These are phyloP conservation scores for Lotus japonicus DNA, from an alignment of 306 rosid species.

Conservation along the genomic window DNA sequence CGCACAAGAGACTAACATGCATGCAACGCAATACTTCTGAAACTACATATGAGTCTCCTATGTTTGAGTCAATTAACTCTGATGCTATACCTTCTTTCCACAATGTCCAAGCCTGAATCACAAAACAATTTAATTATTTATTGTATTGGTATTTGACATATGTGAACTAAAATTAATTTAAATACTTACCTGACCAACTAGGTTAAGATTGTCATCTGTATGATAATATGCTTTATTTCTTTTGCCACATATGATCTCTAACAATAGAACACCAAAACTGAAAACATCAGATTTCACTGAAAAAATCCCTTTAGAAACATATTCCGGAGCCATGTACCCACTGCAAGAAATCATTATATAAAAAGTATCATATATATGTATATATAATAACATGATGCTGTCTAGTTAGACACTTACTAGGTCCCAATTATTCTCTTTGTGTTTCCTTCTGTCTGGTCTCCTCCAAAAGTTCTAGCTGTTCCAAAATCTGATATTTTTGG, in stretches of 20 bases:
- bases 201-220: constrained; percentile 19
- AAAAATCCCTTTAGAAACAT: constrained; percentile 35
- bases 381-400: neutral
- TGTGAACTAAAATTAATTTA: neutral
- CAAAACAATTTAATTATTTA: neutral
- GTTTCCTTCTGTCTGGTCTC: constrained; percentile 9
- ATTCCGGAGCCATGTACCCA: constrained; percentile 63
- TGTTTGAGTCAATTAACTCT: constrained; percentile 33
- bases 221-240: constrained; percentile 35
- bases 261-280: constrained; percentile 36
- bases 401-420: constrained; percentile 23
- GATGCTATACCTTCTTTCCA: constrained; percentile 37
- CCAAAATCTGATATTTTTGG: constrained; percentile 35
- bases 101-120: constrained; percentile 47
- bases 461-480: constrained; percentile 12
- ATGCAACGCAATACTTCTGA: constrained; percentile 40
- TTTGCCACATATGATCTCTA: constrained; percentile 51
- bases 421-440: constrained; percentile 42
- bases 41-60: constrained; percentile 2
- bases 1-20: constrained; percentile 46
- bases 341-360: neutral
- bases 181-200: constrained; percentile 43
- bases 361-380: neutral
- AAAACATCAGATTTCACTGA: constrained; percentile 35
- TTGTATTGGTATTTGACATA: neutral